phyloP scores from a whole-genome alignment of 176 grass and related monocot species.

The Eragrostis curvula region DNA sequence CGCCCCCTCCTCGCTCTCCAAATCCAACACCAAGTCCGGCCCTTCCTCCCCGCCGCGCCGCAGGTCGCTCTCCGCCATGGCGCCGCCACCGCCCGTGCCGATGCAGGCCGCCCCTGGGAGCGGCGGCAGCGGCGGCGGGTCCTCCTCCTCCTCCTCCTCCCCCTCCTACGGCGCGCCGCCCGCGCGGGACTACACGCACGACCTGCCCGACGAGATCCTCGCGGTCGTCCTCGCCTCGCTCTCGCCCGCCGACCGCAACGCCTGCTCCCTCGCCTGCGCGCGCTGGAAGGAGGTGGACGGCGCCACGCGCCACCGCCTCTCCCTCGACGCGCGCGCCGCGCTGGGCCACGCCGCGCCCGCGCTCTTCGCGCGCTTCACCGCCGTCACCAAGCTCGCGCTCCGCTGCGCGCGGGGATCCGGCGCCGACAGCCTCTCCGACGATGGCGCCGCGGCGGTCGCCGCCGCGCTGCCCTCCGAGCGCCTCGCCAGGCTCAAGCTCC shows the following conservation, averaged over 20 bases:
- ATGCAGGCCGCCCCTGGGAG: not conserved
- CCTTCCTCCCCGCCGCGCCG: slow-evolving; percentile 26
- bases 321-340: slow-evolving; percentile 55
- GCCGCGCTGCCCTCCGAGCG: slow-evolving; percentile 40
- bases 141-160: not conserved
- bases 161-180: not conserved
- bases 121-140: not conserved
- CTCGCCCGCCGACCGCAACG: slow-evolving; percentile 60
- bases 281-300: slow-evolving; percentile 79
- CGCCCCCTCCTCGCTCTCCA: slow-evolving; percentile 32
- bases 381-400: slow-evolving; percentile 74
- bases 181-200: slow-evolving; percentile 66
- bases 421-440: slow-evolving; percentile 75
- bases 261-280: slow-evolving; percentile 71
- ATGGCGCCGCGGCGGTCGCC: slow-evolving; percentile 53
- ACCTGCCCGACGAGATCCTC: slow-evolving; percentile 90
- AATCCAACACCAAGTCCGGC: slow-evolving; percentile 13
- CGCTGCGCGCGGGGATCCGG: slow-evolving; percentile 55
- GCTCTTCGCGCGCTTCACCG: slow-evolving; percentile 67
- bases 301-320: slow-evolving; percentile 62
- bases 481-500: slow-evolving; percentile 80
- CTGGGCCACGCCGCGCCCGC: slow-evolving; percentile 37
- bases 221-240: slow-evolving; percentile 74
- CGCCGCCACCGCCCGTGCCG: slow-evolving; percentile 39
- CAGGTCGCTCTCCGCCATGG: slow-evolving; percentile 39